Evolutionary conservation across 805 yeast species (phyloP).

Genomic region (Saccharomycopsis javanensis): DNA sequence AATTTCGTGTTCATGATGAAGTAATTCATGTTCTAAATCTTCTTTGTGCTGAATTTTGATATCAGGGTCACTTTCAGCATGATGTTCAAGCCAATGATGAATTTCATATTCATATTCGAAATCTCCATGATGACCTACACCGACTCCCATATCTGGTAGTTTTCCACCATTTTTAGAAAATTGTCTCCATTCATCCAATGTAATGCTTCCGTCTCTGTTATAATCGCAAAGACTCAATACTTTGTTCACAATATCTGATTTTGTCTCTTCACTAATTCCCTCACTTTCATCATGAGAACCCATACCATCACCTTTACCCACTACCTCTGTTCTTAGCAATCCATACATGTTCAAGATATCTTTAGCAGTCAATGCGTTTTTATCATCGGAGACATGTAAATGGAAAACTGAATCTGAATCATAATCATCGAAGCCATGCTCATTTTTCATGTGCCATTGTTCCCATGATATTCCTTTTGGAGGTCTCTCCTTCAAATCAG

Average conservation of each 20-base stretch:
- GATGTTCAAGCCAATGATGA: constrained; percentile 86
- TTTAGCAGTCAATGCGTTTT: constrained; percentile 42
- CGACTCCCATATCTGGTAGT: constrained; percentile 87
- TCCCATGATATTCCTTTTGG: constrained; percentile 63
- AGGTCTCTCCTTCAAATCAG: constrained; percentile 27
- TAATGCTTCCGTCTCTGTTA: constrained; percentile 54
- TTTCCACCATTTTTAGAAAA: constrained; percentile 55
- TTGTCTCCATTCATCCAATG: constrained; percentile 58
- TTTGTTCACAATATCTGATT: constrained; percentile 43
- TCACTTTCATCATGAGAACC: constrained; percentile 67
- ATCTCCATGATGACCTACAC: constrained; percentile 80
- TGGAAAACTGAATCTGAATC: constrained; percentile 71
- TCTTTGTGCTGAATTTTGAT: constrained; percentile 74
- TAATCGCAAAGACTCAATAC: constrained; percentile 52
- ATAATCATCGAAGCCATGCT: constrained; percentile 68
- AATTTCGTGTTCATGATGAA: constrained; percentile 80
- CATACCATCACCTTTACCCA: constrained; percentile 87
- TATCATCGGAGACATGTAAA: constrained; percentile 60
- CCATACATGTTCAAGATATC: constrained; percentile 84
- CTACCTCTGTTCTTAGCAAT: constrained; percentile 53
- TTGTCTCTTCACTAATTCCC: constrained; percentile 44
- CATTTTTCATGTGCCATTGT: constrained; percentile 84
- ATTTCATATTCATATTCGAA: constrained; percentile 89
- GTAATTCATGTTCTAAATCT: constrained; percentile 76
- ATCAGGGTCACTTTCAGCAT: constrained; percentile 71